Percentiles rank a stretch among this genome's conserved stretches.
Evolutionary conservation across 257 asterid genomes (phyloP).

Genomic region (Solanum commersonii): DNA sequence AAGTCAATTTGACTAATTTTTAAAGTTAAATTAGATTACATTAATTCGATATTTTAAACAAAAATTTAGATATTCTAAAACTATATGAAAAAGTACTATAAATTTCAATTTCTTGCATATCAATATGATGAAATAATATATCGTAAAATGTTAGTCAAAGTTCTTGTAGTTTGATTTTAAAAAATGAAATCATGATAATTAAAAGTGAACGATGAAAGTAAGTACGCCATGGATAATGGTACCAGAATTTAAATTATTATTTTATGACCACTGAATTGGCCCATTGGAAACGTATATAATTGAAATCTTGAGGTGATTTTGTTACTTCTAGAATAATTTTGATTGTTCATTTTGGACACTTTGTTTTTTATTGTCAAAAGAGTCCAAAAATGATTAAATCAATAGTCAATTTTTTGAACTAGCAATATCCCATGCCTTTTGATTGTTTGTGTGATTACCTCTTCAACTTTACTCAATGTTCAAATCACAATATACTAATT

Average conservation of each 20-base stretch:
- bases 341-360: neutral
- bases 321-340: neutral
- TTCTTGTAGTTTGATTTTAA: no score
- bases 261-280: neutral
- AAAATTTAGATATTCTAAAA: no score
- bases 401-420: neutral
- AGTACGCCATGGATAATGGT: neutral
- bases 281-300: neutral
- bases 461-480: neutral
- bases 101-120: no score
- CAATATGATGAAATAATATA: no score
- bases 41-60: no score
- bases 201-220: no score
- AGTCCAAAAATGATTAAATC: neutral
- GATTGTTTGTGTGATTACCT: neutral
- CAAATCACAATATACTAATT: neutral
- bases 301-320: neutral
- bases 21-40: no score
- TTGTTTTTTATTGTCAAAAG: neutral
- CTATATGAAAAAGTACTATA: no score
- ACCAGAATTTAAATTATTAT: neutral
- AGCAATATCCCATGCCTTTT: neutral
- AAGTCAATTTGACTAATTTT: no score
- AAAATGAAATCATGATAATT: no score
- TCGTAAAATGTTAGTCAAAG: accelerated